phyloP scores from a whole-genome alignment of 495 filamentous ascomycete species.

The Amphirosellinia nigrospora region DNA sequence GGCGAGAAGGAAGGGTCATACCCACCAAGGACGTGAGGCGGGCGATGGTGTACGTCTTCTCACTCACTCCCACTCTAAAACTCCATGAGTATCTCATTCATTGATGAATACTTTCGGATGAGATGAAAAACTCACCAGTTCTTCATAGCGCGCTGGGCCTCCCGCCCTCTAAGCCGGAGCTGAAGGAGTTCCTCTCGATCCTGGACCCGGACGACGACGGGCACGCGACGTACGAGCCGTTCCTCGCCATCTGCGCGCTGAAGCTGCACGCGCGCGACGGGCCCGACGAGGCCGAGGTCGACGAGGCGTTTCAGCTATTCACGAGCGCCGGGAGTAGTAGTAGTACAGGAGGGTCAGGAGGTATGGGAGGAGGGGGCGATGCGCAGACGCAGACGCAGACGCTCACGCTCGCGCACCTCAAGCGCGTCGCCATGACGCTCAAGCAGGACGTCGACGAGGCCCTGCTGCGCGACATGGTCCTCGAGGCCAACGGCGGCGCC shows the following conservation, averaged over 20 bases:
- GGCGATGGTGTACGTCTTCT: slow-evolving; percentile 72
- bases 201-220: slow-evolving; percentile 83
- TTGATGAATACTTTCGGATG: neutral
- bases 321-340: slow-evolving; percentile 48
- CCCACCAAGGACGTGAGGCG: slow-evolving; percentile 78
- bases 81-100: neutral
- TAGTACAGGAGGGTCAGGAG: slow-evolving; percentile 38
- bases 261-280: slow-evolving; percentile 69
- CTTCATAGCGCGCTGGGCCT: slow-evolving; percentile 72
- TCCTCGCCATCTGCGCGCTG: slow-evolving; percentile 83
- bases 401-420: slow-evolving; percentile 79
- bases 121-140: neutral
- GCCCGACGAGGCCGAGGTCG: slow-evolving; percentile 64
- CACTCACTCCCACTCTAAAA: too few species aligned
- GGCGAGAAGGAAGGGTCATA: slow-evolving; percentile 77
- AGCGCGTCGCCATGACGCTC: slow-evolving; percentile 78
- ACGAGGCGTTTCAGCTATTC: slow-evolving; percentile 82
- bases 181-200: slow-evolving; percentile 74
- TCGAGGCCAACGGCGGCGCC: slow-evolving; percentile 85
- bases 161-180: slow-evolving; percentile 66
- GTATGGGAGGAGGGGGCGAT: slow-evolving; percentile 45
- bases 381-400: neutral
- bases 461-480: slow-evolving; percentile 86
- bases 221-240: slow-evolving; percentile 73
- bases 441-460: slow-evolving; percentile 83